Percentiles rank a stretch among this genome's conserved stretches.
Conservation (phyloP, 768 basidiomycete species). For the Solioccasus polychromus region DNA sequence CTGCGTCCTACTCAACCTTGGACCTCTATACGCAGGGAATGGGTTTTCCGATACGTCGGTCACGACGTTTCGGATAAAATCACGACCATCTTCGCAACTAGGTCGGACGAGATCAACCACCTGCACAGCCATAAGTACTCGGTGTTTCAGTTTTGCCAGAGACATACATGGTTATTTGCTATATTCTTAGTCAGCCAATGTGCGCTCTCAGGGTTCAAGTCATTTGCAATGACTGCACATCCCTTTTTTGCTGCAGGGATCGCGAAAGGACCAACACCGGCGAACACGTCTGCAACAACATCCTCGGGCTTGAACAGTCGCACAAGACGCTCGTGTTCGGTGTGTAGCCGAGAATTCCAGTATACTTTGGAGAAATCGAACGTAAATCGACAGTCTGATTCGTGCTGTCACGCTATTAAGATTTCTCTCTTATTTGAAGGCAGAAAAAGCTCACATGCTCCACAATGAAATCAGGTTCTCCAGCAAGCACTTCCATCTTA, state of each 20-base stretch:
- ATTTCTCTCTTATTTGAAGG: not conserved
- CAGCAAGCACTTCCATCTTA: constrained; percentile 94
- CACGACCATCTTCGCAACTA: constrained; percentile 80
- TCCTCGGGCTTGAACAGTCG: constrained; percentile 67
- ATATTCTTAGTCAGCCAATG: constrained; percentile 77
- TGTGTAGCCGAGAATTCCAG: constrained; percentile 95
- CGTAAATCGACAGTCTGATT: constrained; percentile 81
- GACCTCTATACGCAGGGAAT: constrained; percentile 56
- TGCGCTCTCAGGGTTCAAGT: constrained; percentile 87
- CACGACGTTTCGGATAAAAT: constrained; percentile 71
- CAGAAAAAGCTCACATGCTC: constrained; percentile 70
- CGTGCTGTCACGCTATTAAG: constrained; percentile 49
- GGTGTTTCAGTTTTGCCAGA: not conserved
- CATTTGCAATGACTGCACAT: constrained; percentile 87
- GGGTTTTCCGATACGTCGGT: constrained; percentile 57
- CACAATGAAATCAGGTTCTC: constrained; percentile 82
- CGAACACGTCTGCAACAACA: constrained; percentile 90
- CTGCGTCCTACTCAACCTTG: constrained; percentile 32
- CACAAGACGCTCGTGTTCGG: constrained; percentile 88
- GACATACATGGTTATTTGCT: constrained; percentile 67
- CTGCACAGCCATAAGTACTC: constrained; percentile 30
- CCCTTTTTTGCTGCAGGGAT: constrained; percentile 92
- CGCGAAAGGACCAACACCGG: constrained; percentile 96
- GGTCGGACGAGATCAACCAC: constrained; percentile 68
- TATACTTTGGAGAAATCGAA: constrained; percentile 97